Base-by-base conservation (phyloP, 495 filamentous ascomycete species). In the Viridothelium virens region DNA sequence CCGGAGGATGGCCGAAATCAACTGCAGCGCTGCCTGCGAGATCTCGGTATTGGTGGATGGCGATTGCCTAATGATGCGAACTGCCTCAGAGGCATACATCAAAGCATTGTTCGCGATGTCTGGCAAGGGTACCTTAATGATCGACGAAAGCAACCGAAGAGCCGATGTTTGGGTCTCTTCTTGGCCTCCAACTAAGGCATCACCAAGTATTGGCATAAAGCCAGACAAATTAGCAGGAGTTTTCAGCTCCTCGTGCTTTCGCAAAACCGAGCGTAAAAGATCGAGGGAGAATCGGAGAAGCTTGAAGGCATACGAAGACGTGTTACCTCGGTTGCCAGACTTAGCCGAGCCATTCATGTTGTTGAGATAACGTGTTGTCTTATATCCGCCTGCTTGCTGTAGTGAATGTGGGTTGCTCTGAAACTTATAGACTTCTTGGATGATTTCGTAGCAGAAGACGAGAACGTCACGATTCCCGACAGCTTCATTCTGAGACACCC, bases 381-480 rank as follows among this genome's bases (percentile, higher is more conserved):
- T 82, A 7, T 84, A 80, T 69, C 89, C 82, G 4, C 61, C 61
- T n/a, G 41, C 41, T 34, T 33, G 56, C 33, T 79, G 72, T 34
- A 77, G 75, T 12, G 72, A 74, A 39, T 79, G 66, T 16, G 76
- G 34, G 70, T 80, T 68, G 81, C 80, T 80, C 12, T 67, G 68
- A 33, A 69, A 66, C 61, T 84, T 83, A 73, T 96, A 94, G 1
- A 89, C 89, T 70, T 92, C 88, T 73, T 92, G 87, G 41, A 96
- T 89, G 56, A 96, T 83, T 77, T 97, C 89, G 73, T 96, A 96
- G 75, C 91, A 96, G 77, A 97, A 97, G 0, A 97, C 78, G 50
- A 97, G 79, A 63, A 93, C 83, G 63, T 94, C 88, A 56, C 87
- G 86, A 56, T 85, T 89, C 63, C 87, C 83, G 7, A 89, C 86